Conservation (phyloP, 345 rosid species). For the Populus nigra region DNA sequence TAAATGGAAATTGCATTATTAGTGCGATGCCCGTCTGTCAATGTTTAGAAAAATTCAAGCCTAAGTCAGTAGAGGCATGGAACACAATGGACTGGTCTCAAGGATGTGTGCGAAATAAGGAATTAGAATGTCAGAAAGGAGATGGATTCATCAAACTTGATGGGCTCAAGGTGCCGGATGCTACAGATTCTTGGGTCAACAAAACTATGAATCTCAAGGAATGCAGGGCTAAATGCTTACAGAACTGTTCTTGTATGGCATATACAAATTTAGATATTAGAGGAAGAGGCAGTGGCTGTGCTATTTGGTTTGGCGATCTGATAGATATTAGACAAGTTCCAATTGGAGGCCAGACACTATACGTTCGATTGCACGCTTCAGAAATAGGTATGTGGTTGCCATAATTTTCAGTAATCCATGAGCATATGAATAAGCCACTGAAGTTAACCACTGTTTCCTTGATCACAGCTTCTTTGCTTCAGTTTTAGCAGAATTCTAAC, state of each 20-base stretch:
- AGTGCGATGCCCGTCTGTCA: neutral
- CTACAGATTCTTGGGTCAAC: slow-evolving; percentile 7
- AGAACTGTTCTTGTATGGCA: slow-evolving; percentile 20
- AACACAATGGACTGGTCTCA: neutral
- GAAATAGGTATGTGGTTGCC: slow-evolving; percentile 9
- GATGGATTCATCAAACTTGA: slow-evolving; percentile 1
- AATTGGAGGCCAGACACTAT: neutral
- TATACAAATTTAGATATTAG: slow-evolving; percentile 6
- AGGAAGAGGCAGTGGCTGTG: slow-evolving; percentile 17
- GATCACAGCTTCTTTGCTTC: neutral
- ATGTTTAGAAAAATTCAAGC: slow-evolving; percentile 5
- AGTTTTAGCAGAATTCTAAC: neutral
- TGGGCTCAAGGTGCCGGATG: slow-evolving; percentile 16
- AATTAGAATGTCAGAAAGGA: neutral
- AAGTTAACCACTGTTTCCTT: neutral
- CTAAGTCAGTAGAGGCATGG: neutral
- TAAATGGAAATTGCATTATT: slow-evolving; percentile 1
- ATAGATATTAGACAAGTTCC: slow-evolving; percentile 5
- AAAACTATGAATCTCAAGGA: slow-evolving; percentile 12
- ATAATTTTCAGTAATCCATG: neutral
- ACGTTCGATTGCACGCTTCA: slow-evolving; percentile 12
- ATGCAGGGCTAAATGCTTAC: slow-evolving; percentile 17
- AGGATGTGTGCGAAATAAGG: neutral
- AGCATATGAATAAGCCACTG: neutral
- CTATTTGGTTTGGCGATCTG: slow-evolving; percentile 15